Conservation (phyloP, 441 rosid species). For the California macrophylla region DNA sequence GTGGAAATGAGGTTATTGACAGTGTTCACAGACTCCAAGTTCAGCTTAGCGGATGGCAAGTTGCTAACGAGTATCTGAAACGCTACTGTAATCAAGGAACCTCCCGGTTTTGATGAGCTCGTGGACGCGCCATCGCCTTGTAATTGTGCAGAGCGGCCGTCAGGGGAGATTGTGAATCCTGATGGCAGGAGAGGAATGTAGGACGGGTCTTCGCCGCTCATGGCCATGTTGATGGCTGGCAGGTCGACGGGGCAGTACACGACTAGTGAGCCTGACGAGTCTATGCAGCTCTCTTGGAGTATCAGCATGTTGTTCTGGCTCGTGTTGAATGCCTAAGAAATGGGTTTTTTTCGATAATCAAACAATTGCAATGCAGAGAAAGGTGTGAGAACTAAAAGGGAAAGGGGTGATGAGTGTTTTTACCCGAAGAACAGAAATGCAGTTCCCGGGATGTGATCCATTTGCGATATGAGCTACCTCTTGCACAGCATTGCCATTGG, state of each 20-base stretch:
- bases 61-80: conserved; percentile 90
- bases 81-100: conserved; percentile 81
- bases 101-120: conserved; percentile 43
- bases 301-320: conserved; percentile 80
- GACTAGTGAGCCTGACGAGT: conserved; percentile 69
- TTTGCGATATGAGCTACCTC: conserved; percentile 90
- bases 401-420: conserved; percentile 9
- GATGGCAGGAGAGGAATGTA: conserved; percentile 81
- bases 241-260: conserved; percentile 84
- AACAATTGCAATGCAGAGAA: too few relatives aligned
- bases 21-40: conserved; percentile 85
- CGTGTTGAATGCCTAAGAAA: conserved; percentile 51
- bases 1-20: conserved; percentile 76
- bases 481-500: conserved; percentile 76
- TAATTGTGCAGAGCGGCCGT: conserved; percentile 30
- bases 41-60: conserved; percentile 77
- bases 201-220: conserved; percentile 90
- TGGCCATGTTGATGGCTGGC: conserved; percentile 65
- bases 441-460: conserved; percentile 85
- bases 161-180: conserved; percentile 72
- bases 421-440: conserved; percentile 90
- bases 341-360: too few relatives aligned
- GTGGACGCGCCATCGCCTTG: conserved; percentile 50
- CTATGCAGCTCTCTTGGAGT: conserved; percentile 91
- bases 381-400: not conserved